Conservation (phyloP, 164 flowering plant genomes). For the Nelumbo lutea region DNA sequence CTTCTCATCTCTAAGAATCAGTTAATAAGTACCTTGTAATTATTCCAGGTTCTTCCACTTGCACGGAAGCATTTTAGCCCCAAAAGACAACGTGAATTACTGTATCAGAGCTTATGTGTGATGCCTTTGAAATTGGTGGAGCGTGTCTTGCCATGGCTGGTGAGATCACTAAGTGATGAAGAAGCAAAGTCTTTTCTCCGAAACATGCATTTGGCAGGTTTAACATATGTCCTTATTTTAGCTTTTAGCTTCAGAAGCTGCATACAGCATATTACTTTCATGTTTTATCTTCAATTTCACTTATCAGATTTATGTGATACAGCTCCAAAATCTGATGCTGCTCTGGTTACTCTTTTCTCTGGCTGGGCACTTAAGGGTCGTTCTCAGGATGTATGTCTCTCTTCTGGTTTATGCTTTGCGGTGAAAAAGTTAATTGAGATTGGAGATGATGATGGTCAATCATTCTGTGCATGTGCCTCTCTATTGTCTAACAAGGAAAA, state of each 20-base stretch:
- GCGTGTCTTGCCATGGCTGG: conserved; percentile 90
- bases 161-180: conserved; percentile 59
- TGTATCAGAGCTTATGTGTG: conserved; percentile 78
- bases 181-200: conserved; percentile 68
- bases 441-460: conserved; percentile 19
- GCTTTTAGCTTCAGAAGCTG: background rate
- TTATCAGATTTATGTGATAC: conserved; percentile 22
- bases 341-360: conserved; percentile 78
- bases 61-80: conserved; percentile 68
- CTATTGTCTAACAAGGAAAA: conserved; percentile 21
- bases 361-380: conserved; percentile 98
- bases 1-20: background rate
- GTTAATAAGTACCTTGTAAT: conserved; percentile 8
- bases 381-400: conserved; percentile 47
- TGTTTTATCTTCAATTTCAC: conserved; percentile 6
- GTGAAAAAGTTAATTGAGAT: conserved; percentile 28
- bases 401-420: conserved; percentile 58
- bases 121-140: conserved; percentile 92
- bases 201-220: conserved; percentile 90
- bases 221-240: background rate
- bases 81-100: conserved; percentile 68
- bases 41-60: conserved; percentile 79
- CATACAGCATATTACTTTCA: background rate
- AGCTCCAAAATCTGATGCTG: conserved; percentile 85
- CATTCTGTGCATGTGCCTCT: conserved; percentile 33